Conservation (phyloP, 331 rosid species). For the Dryas integrifolia region DNA sequence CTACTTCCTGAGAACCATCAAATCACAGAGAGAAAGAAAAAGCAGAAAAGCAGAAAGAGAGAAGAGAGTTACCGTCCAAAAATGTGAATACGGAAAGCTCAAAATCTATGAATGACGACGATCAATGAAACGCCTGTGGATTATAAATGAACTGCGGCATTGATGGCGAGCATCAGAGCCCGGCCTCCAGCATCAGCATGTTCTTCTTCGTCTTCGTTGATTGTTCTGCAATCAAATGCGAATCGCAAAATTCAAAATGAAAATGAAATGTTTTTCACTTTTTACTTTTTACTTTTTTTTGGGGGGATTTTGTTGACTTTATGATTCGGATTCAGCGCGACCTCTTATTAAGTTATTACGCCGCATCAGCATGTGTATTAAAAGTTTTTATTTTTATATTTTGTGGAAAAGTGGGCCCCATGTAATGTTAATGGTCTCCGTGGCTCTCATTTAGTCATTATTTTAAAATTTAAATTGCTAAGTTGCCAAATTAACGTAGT, state of each 20-base stretch:
- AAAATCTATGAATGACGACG: neutral
- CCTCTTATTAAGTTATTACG: neutral
- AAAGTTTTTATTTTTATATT: neutral
- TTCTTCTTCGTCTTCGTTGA: neutral
- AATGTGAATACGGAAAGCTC: neutral
- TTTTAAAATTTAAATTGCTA: neutral
- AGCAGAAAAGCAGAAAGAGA: neutral
- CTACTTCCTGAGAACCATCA: neutral
- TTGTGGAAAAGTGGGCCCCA: neutral
- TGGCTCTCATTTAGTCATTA: no score
- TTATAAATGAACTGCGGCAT: slow-evolving; percentile 5
- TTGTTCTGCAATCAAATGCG: neutral
- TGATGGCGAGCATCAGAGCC: slow-evolving; percentile 3
- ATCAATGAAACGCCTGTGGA: neutral
- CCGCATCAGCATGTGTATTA: neutral
- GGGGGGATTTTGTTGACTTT: neutral
- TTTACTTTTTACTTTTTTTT: neutral
- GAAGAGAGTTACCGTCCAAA: neutral
- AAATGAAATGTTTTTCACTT: neutral
- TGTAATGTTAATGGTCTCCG: neutral
- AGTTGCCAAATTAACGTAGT: neutral
- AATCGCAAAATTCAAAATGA: neutral
- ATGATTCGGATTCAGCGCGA: neutral
- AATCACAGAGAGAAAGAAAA: neutral
- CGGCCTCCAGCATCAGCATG: slow-evolving; percentile 1